These are phyloP conservation scores for Clonostachys byssicola DNA, from an alignment of 2,329 filamentous ascomycete genomes.

Conservation along the genomic window DNA sequence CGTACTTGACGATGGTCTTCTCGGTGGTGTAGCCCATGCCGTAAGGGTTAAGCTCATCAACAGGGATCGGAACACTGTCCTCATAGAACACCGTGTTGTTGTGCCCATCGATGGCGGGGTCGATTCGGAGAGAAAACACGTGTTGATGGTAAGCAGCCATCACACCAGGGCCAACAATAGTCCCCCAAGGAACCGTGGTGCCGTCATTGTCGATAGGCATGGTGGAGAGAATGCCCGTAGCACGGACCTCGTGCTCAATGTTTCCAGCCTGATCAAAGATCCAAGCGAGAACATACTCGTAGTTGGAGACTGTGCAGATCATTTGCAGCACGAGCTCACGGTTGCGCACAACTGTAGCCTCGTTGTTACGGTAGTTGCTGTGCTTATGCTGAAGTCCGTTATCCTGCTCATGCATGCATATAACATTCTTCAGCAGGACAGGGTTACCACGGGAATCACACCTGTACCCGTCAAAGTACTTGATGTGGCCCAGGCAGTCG, in stretches of 20 bases:
- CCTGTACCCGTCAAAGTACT: conserved; percentile 43
- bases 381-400: conserved; percentile 62
- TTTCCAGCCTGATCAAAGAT: conserved; percentile 54
- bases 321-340: conserved; percentile 59
- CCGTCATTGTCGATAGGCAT: conserved; percentile 16
- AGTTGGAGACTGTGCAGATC: conserved; percentile 63
- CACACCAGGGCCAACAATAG: conserved; percentile 55
- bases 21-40: conserved; percentile 50
- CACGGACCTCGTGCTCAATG: conserved; percentile 40
- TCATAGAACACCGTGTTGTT: conserved; percentile 44
- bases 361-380: conserved; percentile 55
- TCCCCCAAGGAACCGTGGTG: conserved; percentile 44
- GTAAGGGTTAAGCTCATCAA: conserved; percentile 52
- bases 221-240: conserved; percentile 41
- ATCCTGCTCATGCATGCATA: conserved; percentile 31
- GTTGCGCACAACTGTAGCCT: conserved; percentile 51
- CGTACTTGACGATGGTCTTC: conserved; percentile 16
- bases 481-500: conserved; percentile 70
- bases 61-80: conserved; percentile 34
- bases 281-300: conserved; percentile 48
- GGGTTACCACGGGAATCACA: conserved; percentile 57
- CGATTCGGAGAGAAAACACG: conserved; percentile 60
- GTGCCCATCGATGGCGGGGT: conserved; percentile 58
- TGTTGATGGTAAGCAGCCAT: conserved; percentile 66
- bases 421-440: conserved; percentile 57